Evolutionary conservation across 441 rosid genomes (phyloP).

Genomic region (Lepidium campestre): DNA sequence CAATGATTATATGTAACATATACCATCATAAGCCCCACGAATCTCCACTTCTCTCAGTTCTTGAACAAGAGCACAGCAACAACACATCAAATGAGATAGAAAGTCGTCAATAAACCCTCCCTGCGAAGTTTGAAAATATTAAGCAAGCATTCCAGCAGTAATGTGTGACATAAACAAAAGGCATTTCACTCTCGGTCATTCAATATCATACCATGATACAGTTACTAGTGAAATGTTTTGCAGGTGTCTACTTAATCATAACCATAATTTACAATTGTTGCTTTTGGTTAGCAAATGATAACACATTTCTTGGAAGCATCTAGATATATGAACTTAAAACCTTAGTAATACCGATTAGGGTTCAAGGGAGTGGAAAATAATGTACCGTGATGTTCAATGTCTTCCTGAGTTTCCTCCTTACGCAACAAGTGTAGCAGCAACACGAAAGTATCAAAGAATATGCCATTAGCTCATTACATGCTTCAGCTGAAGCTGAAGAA

Average conservation of each 20-base stretch:
- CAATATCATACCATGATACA: not conserved
- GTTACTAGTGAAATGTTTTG: not conserved
- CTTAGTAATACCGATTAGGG: not conserved
- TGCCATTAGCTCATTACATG: conserved; percentile 90
- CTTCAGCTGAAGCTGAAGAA: conserved; percentile 84
- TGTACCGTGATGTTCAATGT: conserved; percentile 72
- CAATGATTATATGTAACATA: not conserved
- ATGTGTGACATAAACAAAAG: not conserved
- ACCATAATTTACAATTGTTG: not conserved
- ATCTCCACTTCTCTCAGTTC: conserved; percentile 94
- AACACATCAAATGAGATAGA: conserved; percentile 92
- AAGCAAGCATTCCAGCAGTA: not conserved
- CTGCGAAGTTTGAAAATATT: conserved; percentile 32
- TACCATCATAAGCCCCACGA: conserved; percentile 75
- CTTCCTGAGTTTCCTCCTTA: conserved; percentile 88
- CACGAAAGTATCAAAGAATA: conserved; percentile 90
- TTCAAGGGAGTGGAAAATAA: not conserved
- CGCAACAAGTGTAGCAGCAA: conserved; percentile 94
- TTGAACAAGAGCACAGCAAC: conserved; percentile 97
- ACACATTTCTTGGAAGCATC: not conserved
- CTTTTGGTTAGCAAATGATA: not conserved
- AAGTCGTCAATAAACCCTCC: conserved; percentile 91
- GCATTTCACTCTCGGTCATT: not conserved
- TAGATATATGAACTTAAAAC: not conserved
- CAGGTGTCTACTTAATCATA: not conserved